A percentile compares a stretch with the other conserved stretches of the same genome.
phyloP scores from a whole-genome alignment of 306 rosid genomes.

The Quercus berberidifolia region DNA sequence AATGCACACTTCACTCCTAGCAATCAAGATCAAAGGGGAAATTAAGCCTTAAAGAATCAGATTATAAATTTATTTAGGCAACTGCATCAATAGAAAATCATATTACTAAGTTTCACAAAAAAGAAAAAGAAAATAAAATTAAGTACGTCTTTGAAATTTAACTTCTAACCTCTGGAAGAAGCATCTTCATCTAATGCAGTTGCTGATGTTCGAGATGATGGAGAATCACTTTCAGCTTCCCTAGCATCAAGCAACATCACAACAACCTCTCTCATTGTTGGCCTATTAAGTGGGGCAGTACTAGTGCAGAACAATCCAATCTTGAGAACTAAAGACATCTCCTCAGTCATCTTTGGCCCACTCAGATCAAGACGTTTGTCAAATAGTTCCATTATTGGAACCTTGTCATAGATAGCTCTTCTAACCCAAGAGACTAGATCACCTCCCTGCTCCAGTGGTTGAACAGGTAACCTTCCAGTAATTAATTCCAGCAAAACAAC shows the following conservation, averaged over 20 bases:
- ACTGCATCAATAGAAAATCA: background rate
- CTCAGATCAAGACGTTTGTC: constrained; percentile 58
- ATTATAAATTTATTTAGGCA: background rate
- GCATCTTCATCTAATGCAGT: constrained; percentile 49
- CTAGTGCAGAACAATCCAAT: constrained; percentile 78
- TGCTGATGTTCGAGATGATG: constrained; percentile 64
- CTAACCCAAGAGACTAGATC: constrained; percentile 70
- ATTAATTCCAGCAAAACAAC: constrained; percentile 74
- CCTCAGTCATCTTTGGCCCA: constrained; percentile 42
- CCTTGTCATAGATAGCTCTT: constrained; percentile 42
- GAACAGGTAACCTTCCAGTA: constrained; percentile 68
- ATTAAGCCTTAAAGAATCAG: background rate
- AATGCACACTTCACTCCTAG: background rate
- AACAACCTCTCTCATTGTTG: constrained; percentile 82
- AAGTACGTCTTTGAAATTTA: background rate
- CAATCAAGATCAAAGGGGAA: background rate
- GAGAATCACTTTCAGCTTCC: constrained; percentile 43
- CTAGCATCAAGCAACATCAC: constrained; percentile 74
- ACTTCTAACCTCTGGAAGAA: constrained; percentile 55
- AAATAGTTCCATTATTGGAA: constrained; percentile 43
- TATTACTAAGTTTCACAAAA: background rate
- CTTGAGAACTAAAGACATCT: constrained; percentile 71
- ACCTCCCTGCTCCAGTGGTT: constrained; percentile 78
- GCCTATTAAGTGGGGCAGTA: constrained; percentile 66
- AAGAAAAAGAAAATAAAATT: background rate